Evolutionary conservation across 1,139 yeast species (phyloP).

Genomic region (Debaryomyces coudertii): DNA sequence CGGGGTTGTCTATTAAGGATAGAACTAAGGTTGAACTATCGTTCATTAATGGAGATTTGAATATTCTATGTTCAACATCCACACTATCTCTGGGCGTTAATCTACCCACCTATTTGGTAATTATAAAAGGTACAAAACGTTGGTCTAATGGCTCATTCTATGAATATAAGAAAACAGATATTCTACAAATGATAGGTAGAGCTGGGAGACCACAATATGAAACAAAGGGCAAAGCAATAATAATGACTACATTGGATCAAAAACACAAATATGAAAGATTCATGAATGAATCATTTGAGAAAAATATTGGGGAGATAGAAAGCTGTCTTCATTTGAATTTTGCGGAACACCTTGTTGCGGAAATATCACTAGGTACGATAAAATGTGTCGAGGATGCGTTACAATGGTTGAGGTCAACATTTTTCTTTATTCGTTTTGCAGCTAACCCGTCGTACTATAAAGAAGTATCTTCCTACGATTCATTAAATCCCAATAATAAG

Average conservation of each 20-base stretch:
- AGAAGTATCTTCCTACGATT: constrained; percentile 20
- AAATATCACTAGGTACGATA: constrained; percentile 48
- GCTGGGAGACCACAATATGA: constrained; percentile 64
- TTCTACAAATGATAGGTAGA: constrained; percentile 64
- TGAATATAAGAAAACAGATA: constrained; percentile 59
- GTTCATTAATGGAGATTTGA: constrained; percentile 45
- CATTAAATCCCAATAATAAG: constrained; percentile 24
- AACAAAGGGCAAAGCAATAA: constrained; percentile 52
- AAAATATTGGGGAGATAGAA: constrained; percentile 40
- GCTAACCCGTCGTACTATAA: constrained; percentile 42
- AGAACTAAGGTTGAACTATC: constrained; percentile 46
- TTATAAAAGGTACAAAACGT: constrained; percentile 59
- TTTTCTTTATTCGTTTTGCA: constrained; percentile 48
- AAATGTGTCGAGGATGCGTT: constrained; percentile 38
- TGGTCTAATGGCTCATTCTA: constrained; percentile 50
- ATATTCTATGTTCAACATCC: constrained; percentile 57
- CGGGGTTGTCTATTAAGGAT: constrained; percentile 53
- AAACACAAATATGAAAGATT: constrained; percentile 42
- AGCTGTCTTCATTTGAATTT: constrained; percentile 49
- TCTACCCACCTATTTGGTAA: constrained; percentile 62
- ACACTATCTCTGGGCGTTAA: constrained; percentile 66
- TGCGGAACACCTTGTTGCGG: constrained; percentile 53
- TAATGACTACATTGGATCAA: constrained; percentile 48
- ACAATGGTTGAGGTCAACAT: constrained; percentile 54
- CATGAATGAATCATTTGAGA: constrained; percentile 34